Evolutionary conservation across 2,329 filamentous ascomycete genomes (phyloP), one percentile per base, ranked within the genome.

Genomic region (Fusarium euwallaceae): DNA sequence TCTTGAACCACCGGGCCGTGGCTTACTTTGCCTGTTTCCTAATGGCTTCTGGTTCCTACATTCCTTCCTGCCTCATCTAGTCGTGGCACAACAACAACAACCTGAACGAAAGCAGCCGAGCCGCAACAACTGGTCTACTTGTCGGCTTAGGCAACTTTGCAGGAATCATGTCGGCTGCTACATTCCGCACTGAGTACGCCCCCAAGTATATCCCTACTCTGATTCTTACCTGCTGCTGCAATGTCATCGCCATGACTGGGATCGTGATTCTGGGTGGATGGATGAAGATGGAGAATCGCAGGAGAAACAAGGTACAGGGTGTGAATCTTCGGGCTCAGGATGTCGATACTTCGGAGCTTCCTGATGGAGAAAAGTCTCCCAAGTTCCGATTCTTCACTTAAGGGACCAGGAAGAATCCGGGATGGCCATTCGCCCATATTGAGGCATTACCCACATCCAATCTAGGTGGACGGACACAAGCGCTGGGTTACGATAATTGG

Each of bases 171-270:
- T 87, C 86, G 10, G 90, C 87, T 67, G 93, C 94, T 73, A 93
- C 94, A 72, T 94, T 94, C 82, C 86, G 88, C 2, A 84, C 87
- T 24, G 83, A 90, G 67, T 90, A 93, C 73, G 88, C 88, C 7
- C 92, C 92, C 0, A 90, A 92, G 73, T 94, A 94, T 77, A 87
- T 90, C 61, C 91, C 84, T 0, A 92, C 92, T 0, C 80, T 94
- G 48, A 88, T 90, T 37, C 93, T 91, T 0, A 92, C 90, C 1
- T 91, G 91, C 2, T 86, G 86, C 0, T 93, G 93, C 82, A 92
- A 92, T 0, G 92, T 87, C 0, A 84, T 84, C 0, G 92, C 92
- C 0, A 86, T 88, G 6, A 69, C 89, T 1, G 80, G 92, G 64
- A 89, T 92, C 0, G 82, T 87, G 2, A 63, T 84, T 2, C 77